Conservation (phyloP, 2,329 filamentous ascomycete species). For the Fusarium sp. region DNA sequence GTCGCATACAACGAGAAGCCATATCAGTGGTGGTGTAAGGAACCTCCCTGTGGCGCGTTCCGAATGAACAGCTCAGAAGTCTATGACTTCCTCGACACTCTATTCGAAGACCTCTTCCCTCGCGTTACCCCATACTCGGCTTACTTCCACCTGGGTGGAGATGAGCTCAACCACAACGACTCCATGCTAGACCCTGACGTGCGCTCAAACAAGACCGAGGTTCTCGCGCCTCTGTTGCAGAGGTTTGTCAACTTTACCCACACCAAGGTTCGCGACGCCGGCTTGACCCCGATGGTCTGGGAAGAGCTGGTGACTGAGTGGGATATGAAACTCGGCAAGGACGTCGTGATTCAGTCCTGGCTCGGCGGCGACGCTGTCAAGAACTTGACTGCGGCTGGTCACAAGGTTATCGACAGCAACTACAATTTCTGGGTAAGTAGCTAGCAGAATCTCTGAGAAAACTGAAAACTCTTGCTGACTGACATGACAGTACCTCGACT, state of each 20-base stretch:
- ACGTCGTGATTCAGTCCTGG: conserved; percentile 85
- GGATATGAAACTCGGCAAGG: conserved; percentile 76
- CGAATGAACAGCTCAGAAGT: conserved; percentile 80
- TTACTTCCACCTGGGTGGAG: conserved; percentile 88
- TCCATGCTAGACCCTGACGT: conserved; percentile 77
- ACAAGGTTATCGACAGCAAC: conserved; percentile 79
- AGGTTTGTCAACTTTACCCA: conserved; percentile 79
- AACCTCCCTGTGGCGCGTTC: conserved; percentile 75
- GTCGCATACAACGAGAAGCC: conserved; percentile 66
- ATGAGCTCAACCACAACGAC: conserved; percentile 81
- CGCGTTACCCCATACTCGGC: conserved; percentile 74
- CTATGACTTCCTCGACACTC: conserved; percentile 74
- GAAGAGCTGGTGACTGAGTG: conserved; percentile 86
- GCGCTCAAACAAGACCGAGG: conserved; percentile 68
- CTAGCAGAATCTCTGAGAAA: background rate
- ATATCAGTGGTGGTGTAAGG: conserved; percentile 68
- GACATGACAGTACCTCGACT: conserved; percentile 76
- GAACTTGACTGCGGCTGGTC: conserved; percentile 68
- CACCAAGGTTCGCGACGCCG: conserved; percentile 68
- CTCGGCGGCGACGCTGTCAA: conserved; percentile 71
- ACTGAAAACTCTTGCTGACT: conserved; percentile 29
- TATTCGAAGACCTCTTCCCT: conserved; percentile 82
- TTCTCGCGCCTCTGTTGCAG: conserved; percentile 81
- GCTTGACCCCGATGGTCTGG: conserved; percentile 83
- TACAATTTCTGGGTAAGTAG: conserved; percentile 78